phyloP scores from a whole-genome alignment of 345 rosid genomes.

The Laguncularia racemosa region DNA sequence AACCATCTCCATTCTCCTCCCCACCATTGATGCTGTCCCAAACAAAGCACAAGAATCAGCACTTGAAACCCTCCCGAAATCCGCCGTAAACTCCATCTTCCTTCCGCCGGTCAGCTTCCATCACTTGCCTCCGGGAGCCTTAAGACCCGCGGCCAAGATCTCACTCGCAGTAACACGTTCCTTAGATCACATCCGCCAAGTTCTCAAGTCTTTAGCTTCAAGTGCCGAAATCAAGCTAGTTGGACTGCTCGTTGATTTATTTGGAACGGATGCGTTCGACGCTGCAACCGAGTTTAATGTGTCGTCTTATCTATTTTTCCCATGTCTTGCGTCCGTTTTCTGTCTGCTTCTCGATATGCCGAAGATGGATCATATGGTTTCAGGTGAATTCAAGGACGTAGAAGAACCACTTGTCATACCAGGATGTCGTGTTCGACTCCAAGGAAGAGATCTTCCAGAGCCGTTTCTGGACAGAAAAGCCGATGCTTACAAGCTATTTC shows the following conservation, averaged over 20 bases:
- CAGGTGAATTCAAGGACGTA: slow-evolving; percentile 26
- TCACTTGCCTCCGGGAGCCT: slow-evolving; percentile 19
- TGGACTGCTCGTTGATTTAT: slow-evolving; percentile 33
- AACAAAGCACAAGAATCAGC: slow-evolving; percentile 19
- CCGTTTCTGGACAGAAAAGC: slow-evolving; percentile 22
- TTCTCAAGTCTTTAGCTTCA: slow-evolving; percentile 11
- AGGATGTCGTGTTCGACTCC: slow-evolving; percentile 27
- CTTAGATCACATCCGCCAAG: slow-evolving; percentile 19
- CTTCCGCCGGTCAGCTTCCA: slow-evolving; percentile 36
- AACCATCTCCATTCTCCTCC: slow-evolving; percentile 32
- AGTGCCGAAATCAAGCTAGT: slow-evolving; percentile 7
- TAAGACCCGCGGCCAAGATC: slow-evolving; percentile 19
- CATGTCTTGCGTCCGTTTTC: slow-evolving; percentile 21
- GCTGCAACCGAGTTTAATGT: slow-evolving; percentile 23
- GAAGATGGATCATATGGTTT: slow-evolving; percentile 19
- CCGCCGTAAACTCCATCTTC: slow-evolving; percentile 18
- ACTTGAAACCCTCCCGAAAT: slow-evolving; percentile 29
- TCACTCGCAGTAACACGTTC: slow-evolving; percentile 33
- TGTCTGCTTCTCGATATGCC: slow-evolving; percentile 26
- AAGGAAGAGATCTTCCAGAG: slow-evolving; percentile 25
- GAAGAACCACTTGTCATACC: slow-evolving; percentile 33
- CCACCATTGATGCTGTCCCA: slow-evolving; percentile 15
- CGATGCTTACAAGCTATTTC: slow-evolving; percentile 27
- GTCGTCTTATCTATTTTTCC: slow-evolving; percentile 27
- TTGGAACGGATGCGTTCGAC: slow-evolving; percentile 32